Evolutionary conservation across 106 monocot species (phyloP), one percentile per base, ranked within the genome.

Genomic region (Apostasia ramifera): DNA sequence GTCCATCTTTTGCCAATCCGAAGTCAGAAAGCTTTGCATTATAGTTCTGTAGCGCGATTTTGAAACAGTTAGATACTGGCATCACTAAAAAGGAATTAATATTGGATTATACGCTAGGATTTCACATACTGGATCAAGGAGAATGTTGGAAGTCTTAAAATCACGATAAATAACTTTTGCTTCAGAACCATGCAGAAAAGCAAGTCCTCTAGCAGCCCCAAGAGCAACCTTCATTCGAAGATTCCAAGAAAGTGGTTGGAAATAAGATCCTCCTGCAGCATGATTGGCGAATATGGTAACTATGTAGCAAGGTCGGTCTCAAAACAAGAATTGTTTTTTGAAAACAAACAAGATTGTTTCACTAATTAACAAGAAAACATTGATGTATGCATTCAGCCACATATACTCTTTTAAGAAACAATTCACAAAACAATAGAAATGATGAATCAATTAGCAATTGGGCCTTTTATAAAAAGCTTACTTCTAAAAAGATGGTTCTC

Each of bases 401-500:
- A 0, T 26, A 26, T 26, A 26, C 26, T 26, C 26, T 26, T 26
- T 26, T 26, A 26, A 26, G 26, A 26, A 26, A 26, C 26, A 26
- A 26, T 26, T 26, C 26, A 26, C 26, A 26, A 26, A 26, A 26
- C 26, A 26, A 26, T 26, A 26, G 26, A 26, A 26, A 26, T 26
- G 26, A 26, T 26, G 26, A 26, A 26, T 26, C 26, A 26, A 26
- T 26, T 26, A 26, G 26, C 26, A 26, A 26, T 26, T 26, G 26
- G 26, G 26, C 26, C 26, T 26, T 26, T 26, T 61, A 67, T 0
- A 74, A 44, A 66, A 8, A 50, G 79, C 86, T 76, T 81, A 95
- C 95, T 92, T 67, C 89, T 88, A 61, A 95, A 95, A 11, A 95
- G 89, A 87, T 95, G 95, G 66, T 92, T 95, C 70, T 95, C 95